A percentile compares a stretch with the other conserved stretches of the same genome.
These are phyloP conservation scores for Hericium erinaceus DNA, from an alignment of 768 basidiomycete genomes.

Conservation along the genomic window DNA sequence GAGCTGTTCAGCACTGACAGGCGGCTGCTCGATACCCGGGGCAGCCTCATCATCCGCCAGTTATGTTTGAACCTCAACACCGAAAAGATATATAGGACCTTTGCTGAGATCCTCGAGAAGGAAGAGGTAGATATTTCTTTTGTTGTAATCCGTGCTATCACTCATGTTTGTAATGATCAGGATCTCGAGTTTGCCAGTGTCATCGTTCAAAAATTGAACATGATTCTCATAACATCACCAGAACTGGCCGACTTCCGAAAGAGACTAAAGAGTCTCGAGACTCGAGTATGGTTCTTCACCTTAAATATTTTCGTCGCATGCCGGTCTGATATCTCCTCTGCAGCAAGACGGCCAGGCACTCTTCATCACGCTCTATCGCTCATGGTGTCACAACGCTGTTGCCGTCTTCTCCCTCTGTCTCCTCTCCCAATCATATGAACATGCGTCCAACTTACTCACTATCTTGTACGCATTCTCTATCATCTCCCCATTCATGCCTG, in stretches of 20 bases:
- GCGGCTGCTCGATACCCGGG: conserved; percentile 79
- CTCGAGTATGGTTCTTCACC: conserved; percentile 50
- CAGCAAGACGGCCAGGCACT: conserved; percentile 94
- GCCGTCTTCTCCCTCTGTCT: conserved; percentile 94
- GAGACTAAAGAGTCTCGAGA: conserved; percentile 87
- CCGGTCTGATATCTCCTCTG: background rate
- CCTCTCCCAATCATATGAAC: conserved; percentile 96
- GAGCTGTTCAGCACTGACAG: conserved; percentile 94
- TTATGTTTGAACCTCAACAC: conserved; percentile 90
- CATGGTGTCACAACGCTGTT: conserved; percentile 98
- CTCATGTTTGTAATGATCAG: conserved; percentile 28
- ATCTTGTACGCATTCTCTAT: conserved; percentile 64
- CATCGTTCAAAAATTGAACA: conserved; percentile 95
- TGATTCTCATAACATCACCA: conserved; percentile 92
- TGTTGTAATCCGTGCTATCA: background rate
- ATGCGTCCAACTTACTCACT: conserved; percentile 90
- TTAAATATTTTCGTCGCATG: background rate
- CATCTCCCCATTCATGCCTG: background rate
- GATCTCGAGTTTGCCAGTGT: conserved; percentile 97
- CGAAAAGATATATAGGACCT: conserved; percentile 89
- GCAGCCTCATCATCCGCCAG: conserved; percentile 93
- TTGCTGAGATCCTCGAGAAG: conserved; percentile 95
- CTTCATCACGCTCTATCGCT: conserved; percentile 89
- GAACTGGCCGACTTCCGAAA: conserved; percentile 94
- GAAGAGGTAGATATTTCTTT: conserved; percentile 60